phyloP scores from a whole-genome alignment of 192 early-diverging fungal genomes.

The Entomortierella lignicola region DNA sequence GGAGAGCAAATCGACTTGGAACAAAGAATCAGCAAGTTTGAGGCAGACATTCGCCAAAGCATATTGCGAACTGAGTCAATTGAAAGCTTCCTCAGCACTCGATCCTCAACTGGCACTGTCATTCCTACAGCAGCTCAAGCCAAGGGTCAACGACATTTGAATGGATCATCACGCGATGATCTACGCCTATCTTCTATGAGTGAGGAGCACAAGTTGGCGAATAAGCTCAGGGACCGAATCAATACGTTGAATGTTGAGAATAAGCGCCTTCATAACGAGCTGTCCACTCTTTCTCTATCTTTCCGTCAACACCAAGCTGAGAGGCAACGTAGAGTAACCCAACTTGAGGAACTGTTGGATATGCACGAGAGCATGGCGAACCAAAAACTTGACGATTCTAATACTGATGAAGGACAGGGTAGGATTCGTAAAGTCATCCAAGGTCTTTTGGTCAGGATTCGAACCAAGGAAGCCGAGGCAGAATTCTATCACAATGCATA shows the following conservation, averaged over 20 bases:
- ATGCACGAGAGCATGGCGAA: constrained; percentile 32
- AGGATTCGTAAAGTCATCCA: constrained; percentile 52
- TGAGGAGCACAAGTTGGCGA: constrained; percentile 40
- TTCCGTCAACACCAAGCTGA: constrained; percentile 45
- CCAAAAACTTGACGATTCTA: constrained; percentile 24
- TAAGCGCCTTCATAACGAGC: constrained; percentile 38
- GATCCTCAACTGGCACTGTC: constrained; percentile 38
- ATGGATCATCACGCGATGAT: constrained; percentile 35
- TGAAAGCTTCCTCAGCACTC: constrained; percentile 41
- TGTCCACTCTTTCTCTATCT: constrained; percentile 21
- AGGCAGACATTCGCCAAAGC: constrained; percentile 49
- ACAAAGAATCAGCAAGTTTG: constrained; percentile 45
- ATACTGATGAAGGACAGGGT: constrained; percentile 45
- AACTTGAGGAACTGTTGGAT: constrained; percentile 46
- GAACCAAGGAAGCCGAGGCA: constrained; percentile 50
- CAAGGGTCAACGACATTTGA: constrained; percentile 16
- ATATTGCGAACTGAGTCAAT: constrained; percentile 27
- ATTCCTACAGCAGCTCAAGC: constrained; percentile 31
- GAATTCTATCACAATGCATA: constrained; percentile 55
- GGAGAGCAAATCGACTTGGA: constrained; percentile 40
- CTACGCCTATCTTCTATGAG: constrained; percentile 23
- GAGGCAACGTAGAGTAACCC: constrained; percentile 32
- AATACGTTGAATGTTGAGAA: constrained; percentile 41
- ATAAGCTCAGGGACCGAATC: constrained; percentile 44
- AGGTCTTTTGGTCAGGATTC: constrained; percentile 41